Conservation (phyloP, 768 basidiomycete species). For the Mycena leptocephala region DNA sequence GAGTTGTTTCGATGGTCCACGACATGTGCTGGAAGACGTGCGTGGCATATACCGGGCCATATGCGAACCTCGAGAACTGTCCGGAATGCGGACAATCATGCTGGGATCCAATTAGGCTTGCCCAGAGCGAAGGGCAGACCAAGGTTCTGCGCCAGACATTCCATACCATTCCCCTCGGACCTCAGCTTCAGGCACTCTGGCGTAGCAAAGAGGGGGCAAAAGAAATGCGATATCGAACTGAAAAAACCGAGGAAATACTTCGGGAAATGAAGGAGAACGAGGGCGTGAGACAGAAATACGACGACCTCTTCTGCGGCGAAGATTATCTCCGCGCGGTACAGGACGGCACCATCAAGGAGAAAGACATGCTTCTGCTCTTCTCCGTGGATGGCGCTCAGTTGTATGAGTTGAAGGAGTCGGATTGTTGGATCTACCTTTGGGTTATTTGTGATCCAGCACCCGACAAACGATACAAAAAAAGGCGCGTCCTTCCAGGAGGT, state of each 20-base stretch:
- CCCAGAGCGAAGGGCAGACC: not conserved
- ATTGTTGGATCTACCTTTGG: constrained; percentile 52
- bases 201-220: not conserved
- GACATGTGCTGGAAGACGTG: constrained; percentile 1
- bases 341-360: not conserved
- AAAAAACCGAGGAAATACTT: not conserved
- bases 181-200: constrained; percentile 1
- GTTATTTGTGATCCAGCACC: constrained; percentile 39
- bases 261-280: not conserved
- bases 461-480: constrained; percentile 38
- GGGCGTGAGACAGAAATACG: not conserved
- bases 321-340: not conserved
- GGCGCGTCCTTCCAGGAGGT: constrained; percentile 1
- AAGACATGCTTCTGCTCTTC: constrained; percentile 32
- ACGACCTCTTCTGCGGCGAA: not conserved
- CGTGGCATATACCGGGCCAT: not conserved
- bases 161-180: constrained; percentile 1
- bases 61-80: not conserved
- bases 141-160: not conserved
- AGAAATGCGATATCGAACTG: not conserved
- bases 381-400: constrained; percentile 48
- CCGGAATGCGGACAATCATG: not conserved
- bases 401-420: constrained; percentile 40
- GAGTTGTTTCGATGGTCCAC: not conserved
- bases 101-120: not conserved